Evolutionary conservation across 345 rosid genomes (phyloP).

Genomic region (Brassica cretica): DNA sequence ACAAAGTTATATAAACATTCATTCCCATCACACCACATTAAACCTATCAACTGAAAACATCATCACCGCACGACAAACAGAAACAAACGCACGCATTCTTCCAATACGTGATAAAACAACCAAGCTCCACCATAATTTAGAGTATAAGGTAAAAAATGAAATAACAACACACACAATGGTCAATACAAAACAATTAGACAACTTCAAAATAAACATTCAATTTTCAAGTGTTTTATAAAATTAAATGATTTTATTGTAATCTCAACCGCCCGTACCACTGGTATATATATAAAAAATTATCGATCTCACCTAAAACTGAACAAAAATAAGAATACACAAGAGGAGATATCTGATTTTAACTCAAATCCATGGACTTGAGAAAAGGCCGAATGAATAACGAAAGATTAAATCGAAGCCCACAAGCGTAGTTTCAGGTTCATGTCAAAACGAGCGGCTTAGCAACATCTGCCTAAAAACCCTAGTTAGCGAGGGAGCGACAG

Average conservation of each 20-base stretch:
- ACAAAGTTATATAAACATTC: neutral
- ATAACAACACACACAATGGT: neutral
- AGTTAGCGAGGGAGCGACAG: neutral
- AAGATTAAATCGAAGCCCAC: neutral
- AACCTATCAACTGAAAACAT: neutral
- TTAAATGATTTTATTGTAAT: too few relatives aligned
- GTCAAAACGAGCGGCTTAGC: neutral
- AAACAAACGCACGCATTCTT: neutral
- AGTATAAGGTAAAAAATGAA: neutral
- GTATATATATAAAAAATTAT: too few relatives aligned
- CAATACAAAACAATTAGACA: too few relatives aligned
- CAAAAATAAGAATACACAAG: neutral
- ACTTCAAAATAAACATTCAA: too few relatives aligned
- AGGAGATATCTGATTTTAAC: neutral
- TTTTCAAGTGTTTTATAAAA: too few relatives aligned
- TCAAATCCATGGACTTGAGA: neutral
- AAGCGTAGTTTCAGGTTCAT: neutral
- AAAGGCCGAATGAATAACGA: neutral
- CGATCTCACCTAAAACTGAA: too few relatives aligned
- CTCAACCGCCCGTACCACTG: too few relatives aligned
- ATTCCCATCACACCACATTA: neutral
- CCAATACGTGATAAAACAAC: neutral
- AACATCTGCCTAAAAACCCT: neutral
- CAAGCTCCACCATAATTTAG: neutral
- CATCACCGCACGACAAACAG: neutral